A percentile compares a stretch with the other conserved stretches of the same genome.
phyloP scores from a whole-genome alignment of 345 rosid species.

The Melaleuca alternifolia region DNA sequence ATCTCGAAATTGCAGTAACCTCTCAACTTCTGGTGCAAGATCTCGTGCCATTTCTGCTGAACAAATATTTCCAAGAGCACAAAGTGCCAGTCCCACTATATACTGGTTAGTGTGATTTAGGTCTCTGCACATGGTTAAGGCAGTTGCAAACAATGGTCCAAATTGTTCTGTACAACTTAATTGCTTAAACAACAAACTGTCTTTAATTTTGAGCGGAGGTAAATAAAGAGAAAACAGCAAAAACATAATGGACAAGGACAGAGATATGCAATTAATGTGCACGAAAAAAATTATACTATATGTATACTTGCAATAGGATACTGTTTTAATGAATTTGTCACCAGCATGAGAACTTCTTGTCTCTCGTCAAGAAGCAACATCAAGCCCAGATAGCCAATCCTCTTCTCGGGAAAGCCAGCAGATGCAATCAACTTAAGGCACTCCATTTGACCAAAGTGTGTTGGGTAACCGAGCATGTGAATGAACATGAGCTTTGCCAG shows the following conservation, averaged over 20 bases:
- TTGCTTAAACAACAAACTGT: background rate
- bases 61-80: slow-evolving; percentile 98
- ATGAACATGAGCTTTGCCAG: slow-evolving; percentile 99
- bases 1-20: slow-evolving; percentile 94
- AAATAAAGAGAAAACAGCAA: background rate
- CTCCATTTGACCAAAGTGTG: slow-evolving; percentile 99
- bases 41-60: slow-evolving; percentile 99
- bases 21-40: slow-evolving; percentile 98
- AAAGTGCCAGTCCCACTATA: slow-evolving; percentile 96
- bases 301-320: slow-evolving; percentile 40
- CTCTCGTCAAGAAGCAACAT: slow-evolving; percentile 99
- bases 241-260: background rate
- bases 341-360: slow-evolving; percentile 98
- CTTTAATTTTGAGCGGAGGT: background rate
- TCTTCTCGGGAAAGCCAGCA: slow-evolving; percentile 96
- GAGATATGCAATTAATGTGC: background rate
- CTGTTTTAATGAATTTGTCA: slow-evolving; percentile 98
- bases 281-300: background rate
- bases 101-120: slow-evolving; percentile 96
- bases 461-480: slow-evolving; percentile 99
- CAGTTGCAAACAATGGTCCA: slow-evolving; percentile 9
- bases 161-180: background rate
- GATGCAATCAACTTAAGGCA: slow-evolving; percentile 94
- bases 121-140: slow-evolving; percentile 80
- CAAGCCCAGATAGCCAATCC: slow-evolving; percentile 96